Evolutionary conservation across 768 basidiomycete species (phyloP).

Genomic region (Bullera alba): DNA sequence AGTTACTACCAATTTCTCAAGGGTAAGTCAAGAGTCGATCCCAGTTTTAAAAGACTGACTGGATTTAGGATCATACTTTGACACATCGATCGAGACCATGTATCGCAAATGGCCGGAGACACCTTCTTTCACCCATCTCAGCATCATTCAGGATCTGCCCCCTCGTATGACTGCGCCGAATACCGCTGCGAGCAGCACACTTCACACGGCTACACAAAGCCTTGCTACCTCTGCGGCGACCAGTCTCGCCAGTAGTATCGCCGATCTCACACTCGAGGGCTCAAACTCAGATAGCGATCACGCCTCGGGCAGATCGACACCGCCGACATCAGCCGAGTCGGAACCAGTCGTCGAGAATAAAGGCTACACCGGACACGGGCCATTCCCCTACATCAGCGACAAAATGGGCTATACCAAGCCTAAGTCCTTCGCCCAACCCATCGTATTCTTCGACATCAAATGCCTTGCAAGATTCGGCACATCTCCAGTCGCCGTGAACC

Average conservation of each 20-base stretch:
- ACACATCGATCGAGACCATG: conserved; percentile 60
- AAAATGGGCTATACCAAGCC: conserved; percentile 34
- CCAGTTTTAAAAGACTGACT: not conserved
- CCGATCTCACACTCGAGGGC: conserved; percentile 22
- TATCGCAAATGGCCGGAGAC: conserved; percentile 55
- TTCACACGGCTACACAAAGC: conserved; percentile 1
- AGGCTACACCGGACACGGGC: conserved; percentile 42
- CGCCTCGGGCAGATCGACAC: conserved; percentile 16
- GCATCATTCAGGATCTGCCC: conserved; percentile 48
- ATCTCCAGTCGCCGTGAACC: conserved; percentile 49
- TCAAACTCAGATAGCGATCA: conserved; percentile 4
- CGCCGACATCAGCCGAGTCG: conserved; percentile 42
- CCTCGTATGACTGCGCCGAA: conserved; percentile 20
- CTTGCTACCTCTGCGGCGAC: not conserved
- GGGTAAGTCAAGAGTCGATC: conserved; percentile 46
- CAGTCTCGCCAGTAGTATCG: conserved; percentile 21
- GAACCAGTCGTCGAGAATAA: conserved; percentile 25
- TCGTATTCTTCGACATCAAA: conserved; percentile 65
- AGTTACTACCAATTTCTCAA: conserved; percentile 77
- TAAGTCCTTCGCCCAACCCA: conserved; percentile 63
- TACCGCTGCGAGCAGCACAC: conserved; percentile 6
- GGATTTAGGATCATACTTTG: conserved; percentile 70
- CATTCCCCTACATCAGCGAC: conserved; percentile 42
- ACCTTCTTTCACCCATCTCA: conserved; percentile 41
- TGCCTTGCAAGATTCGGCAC: conserved; percentile 54